A percentile compares a stretch with the other conserved stretches of the same genome.
Conservation (phyloP, 805 yeast genomes). For the Barnettozyma salicaria region DNA sequence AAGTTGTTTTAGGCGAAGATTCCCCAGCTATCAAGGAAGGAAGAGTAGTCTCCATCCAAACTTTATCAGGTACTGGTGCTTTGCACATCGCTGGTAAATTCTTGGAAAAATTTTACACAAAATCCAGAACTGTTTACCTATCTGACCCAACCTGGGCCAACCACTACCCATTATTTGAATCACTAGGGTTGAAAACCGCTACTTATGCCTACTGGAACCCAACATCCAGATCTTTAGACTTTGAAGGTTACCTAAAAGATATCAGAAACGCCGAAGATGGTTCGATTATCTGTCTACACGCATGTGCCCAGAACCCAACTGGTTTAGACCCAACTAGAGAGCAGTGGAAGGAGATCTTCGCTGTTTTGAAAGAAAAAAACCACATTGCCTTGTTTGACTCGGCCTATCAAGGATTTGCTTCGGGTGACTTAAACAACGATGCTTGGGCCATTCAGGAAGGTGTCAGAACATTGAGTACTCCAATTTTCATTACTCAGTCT, state of each 20-base stretch:
- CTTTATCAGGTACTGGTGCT: conserved; percentile 87
- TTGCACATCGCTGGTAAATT: conserved; percentile 76
- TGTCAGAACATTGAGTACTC: conserved; percentile 42
- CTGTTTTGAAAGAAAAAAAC: conserved; percentile 49
- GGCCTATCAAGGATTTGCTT: conserved; percentile 96
- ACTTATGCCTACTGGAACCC: conserved; percentile 85
- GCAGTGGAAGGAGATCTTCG: conserved; percentile 72
- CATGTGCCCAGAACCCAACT: conserved; percentile 98
- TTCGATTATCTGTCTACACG: conserved; percentile 78
- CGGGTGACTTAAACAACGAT: conserved; percentile 78
- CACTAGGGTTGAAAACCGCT: conserved; percentile 59
- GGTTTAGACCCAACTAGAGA: conserved; percentile 86
- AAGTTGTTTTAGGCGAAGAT: conserved; percentile 61
- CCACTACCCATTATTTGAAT: conserved; percentile 76
- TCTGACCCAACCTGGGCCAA: conserved; percentile 98
- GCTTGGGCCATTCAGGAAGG: conserved; percentile 72
- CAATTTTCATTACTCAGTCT: conserved; percentile 82
- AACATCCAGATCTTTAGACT: conserved; percentile 60
- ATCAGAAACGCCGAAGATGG: conserved; percentile 67
- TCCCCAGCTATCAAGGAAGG: conserved; percentile 43
- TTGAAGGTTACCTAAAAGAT: conserved; percentile 58
- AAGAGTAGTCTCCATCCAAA: conserved; percentile 60
- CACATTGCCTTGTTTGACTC: conserved; percentile 87
- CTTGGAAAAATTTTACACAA: conserved; percentile 28
- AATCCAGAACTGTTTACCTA: conserved; percentile 51